Base-by-base conservation (phyloP, 345 rosid species). In the Brassica rapa region DNA sequence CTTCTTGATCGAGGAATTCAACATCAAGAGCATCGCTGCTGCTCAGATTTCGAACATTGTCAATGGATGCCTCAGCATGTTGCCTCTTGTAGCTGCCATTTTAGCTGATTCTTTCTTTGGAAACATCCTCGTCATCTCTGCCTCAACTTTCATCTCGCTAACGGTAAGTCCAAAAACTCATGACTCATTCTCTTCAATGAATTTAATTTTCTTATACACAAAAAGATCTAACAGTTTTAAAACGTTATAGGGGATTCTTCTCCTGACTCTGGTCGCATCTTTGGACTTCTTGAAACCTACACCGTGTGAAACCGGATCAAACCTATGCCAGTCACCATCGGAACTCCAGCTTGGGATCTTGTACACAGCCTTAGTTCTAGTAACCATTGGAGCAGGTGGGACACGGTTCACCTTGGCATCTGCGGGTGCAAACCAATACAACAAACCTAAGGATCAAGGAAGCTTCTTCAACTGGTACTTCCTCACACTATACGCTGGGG, bases 381-480 rank as follows among this genome's bases (percentile, higher is more conserved):
- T 81, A 2, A 25, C 83, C 56, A 51, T 8, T 51, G 56, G 56
- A 51, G 56, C 8, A 51, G 56, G 56, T 51, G 56, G 56, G 56
- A 14, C 56, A 51, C 21, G 56, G 21, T n/a, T 51, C 56, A 51
- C 19, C 56, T n/a, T 51, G 21, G 56, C 56, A 51, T 51, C 56
- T 4, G 68, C 88, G 6, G 88, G 86, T 8, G 88, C 91, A 9
- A 81, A 85, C 78, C 94, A 86, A 51, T 84, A 83, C 11, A 8
- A n/a, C 2, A 51, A 46, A 51, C 56, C 56, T 51, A 51, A 51
- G 56, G 56, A 51, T 51, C 56, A 51, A 51, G 21, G 56, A 51
- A 51, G 16, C 56, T 51, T 51, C 56, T 51, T 51, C 56, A 51
- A 85, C 68, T 87, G 87, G 88, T 88, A 43, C 41, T 81, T 86